These are phyloP conservation scores for Boechera divaricarpa DNA, from an alignment of 345 rosid genomes.

Conservation along the genomic window DNA sequence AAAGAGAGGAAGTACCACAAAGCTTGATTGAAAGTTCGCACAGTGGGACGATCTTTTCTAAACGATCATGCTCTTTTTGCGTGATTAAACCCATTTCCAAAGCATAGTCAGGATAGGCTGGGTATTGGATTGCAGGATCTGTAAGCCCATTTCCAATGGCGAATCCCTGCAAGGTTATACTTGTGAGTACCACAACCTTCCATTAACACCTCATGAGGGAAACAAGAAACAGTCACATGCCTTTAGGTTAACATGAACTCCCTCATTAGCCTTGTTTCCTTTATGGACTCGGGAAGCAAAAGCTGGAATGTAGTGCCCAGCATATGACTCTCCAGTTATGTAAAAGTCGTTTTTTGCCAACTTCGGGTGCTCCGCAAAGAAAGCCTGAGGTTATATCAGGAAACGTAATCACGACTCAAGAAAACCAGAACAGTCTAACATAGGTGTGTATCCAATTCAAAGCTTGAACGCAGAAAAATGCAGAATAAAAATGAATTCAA, in stretches of 20 bases:
- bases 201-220: slow-evolving; percentile 6
- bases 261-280: slow-evolving; percentile 95
- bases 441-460: background rate
- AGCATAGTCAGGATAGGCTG: slow-evolving; percentile 97
- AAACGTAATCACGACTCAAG: slow-evolving; percentile 13
- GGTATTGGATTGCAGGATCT: slow-evolving; percentile 87
- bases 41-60: slow-evolving; percentile 81
- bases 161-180: slow-evolving; percentile 70
- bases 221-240: slow-evolving; percentile 42
- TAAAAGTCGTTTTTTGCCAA: slow-evolving; percentile 78
- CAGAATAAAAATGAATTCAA: background rate
- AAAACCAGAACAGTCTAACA: slow-evolving; percentile 8
- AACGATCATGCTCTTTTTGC: slow-evolving; percentile 58
- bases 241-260: slow-evolving; percentile 88
- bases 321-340: slow-evolving; percentile 98
- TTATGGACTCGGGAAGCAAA: slow-evolving; percentile 87
- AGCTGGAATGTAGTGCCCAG: slow-evolving; percentile 99
- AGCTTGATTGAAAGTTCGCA: slow-evolving; percentile 89
- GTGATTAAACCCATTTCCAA: slow-evolving; percentile 82
- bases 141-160: slow-evolving; percentile 99
- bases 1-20: slow-evolving; percentile 63
- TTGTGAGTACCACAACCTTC: slow-evolving; percentile 26
- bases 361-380: slow-evolving; percentile 91
- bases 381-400: slow-evolving; percentile 57
- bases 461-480: slow-evolving; percentile 5